Evolutionary conservation across 352 stramenopile species (phyloP), one percentile per base, ranked within the genome.

Genomic region (Thalassiosira livingstoniorum): DNA sequence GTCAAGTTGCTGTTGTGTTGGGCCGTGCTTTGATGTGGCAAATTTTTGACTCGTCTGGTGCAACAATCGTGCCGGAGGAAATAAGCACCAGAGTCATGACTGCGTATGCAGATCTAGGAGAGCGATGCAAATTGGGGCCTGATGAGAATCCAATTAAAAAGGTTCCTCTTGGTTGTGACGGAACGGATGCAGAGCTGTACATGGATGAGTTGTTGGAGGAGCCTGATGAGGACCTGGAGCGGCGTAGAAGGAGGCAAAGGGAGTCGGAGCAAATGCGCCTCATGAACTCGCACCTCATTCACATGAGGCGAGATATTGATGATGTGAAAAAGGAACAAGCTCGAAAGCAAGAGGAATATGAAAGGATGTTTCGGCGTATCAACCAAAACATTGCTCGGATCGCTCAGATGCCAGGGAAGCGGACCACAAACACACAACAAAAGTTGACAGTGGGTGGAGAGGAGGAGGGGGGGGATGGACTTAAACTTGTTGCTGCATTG

Each of bases 11-110:
- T 64, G 13, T 83, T 39, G 57, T 83, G 37, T 53, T 86, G 53
- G 79, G 67, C 1, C 29, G 61, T 23, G 65, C 79, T 39, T 32
- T 84, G 13, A 47, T 84, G 15, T 80, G 77, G 71, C 71, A 54
- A 23, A 64, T 78, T n/a, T 78, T 79, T 66, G n/a, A n/a, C n/a
- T 47, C 39, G 54, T 3, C 13, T 2, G 18, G n/a, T n/a, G n/a
- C n/a, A n/a, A n/a, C n/a, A n/a, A n/a, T n/a, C n/a, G n/a, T n/a
- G n/a, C n/a, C n/a, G n/a, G n/a, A n/a, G n/a, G n/a, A n/a, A n/a
- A n/a, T n/a, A n/a, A n/a, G n/a, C n/a, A n/a, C n/a, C n/a, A n/a
- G n/a, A n/a, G n/a, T n/a, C n/a, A n/a, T n/a, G n/a, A n/a, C n/a
- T n/a, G n/a, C n/a, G n/a, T n/a, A n/a, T n/a, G n/a, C n/a, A n/a